These are phyloP conservation scores for Paramyrothecium sp. DNA, from an alignment of 2,329 filamentous ascomycete species.

Conservation along the genomic window DNA sequence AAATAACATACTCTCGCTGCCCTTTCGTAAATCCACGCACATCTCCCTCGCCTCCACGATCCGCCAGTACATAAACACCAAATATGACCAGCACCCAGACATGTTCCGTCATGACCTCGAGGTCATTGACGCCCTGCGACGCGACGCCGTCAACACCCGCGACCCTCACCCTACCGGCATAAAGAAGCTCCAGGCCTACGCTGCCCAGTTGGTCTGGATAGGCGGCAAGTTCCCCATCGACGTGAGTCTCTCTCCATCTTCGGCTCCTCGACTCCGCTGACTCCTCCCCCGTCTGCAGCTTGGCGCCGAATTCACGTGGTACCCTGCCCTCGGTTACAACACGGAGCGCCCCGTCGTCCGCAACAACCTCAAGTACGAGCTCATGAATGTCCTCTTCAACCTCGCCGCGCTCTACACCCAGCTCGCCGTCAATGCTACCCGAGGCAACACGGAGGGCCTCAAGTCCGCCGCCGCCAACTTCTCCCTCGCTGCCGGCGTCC, in stretches of 20 bases:
- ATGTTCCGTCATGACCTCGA: conserved; percentile 89
- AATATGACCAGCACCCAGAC: conserved; percentile 98
- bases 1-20: conserved; percentile 70
- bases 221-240: conserved; percentile 95
- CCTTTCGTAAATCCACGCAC: conserved; percentile 82
- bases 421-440: conserved; percentile 77
- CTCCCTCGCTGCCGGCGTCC: conserved; percentile 80
- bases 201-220: conserved; percentile 90
- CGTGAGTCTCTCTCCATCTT: conserved; percentile 41
- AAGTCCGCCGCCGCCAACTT: conserved; percentile 90
- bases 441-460: conserved; percentile 75
- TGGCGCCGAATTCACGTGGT: conserved; percentile 95
- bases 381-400: conserved; percentile 91
- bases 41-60: conserved; percentile 80
- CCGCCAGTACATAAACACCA: conserved; percentile 91
- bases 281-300: conserved; percentile 55
- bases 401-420: conserved; percentile 92
- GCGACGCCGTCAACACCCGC: conserved; percentile 82
- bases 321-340: conserved; percentile 89
- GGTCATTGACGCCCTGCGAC: conserved; percentile 78
- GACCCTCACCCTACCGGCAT: conserved; percentile 87
- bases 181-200: conserved; percentile 85
- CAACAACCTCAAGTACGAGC: conserved; percentile 75
- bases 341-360: conserved; percentile 67
- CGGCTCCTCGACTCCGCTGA: background rate